Percentiles rank a stretch among this genome's conserved stretches.
Conservation (phyloP, 2,329 filamentous ascomycete species). For the Orbilia ellipsospora region DNA sequence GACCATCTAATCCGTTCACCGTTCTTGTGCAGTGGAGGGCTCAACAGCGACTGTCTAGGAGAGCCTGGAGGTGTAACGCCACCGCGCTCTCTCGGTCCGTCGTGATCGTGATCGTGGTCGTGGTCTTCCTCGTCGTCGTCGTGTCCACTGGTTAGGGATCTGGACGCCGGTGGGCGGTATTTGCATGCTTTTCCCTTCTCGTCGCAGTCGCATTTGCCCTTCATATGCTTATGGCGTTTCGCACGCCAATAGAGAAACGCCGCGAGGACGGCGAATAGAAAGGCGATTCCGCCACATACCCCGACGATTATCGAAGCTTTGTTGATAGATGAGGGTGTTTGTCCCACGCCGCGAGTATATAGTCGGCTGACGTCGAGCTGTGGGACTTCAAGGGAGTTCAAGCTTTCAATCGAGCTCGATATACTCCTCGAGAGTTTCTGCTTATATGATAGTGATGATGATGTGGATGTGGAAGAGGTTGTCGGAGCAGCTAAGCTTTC, state of each 20-base stretch:
- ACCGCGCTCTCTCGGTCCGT: slow-evolving; percentile 12
- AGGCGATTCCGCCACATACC: slow-evolving; percentile 40
- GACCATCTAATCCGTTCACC: slow-evolving; percentile 24
- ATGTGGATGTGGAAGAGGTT: not conserved
- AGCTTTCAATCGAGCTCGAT: slow-evolving; percentile 9
- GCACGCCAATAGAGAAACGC: slow-evolving; percentile 37
- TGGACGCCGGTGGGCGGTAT: slow-evolving; percentile 16
- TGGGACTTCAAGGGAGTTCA: slow-evolving; percentile 5
- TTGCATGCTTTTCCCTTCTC: slow-evolving; percentile 48
- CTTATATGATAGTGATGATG: slow-evolving; percentile 3
- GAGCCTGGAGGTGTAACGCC: slow-evolving; percentile 39
- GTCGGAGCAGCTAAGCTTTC: slow-evolving; percentile 35
- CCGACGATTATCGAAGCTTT: slow-evolving; percentile 50
- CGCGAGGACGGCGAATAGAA: slow-evolving; percentile 33
- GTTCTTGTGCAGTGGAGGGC: slow-evolving; percentile 11
- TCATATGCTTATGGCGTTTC: slow-evolving; percentile 25
- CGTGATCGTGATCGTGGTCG: slow-evolving; percentile 8
- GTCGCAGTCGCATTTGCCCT: slow-evolving; percentile 38
- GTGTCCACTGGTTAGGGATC: slow-evolving; percentile 1
- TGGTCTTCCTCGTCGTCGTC: slow-evolving; percentile 22
- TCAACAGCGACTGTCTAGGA: slow-evolving; percentile 31
- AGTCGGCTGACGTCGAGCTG: slow-evolving; percentile 6
- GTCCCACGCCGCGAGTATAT: slow-evolving; percentile 12
- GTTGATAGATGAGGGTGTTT: slow-evolving; percentile 23
- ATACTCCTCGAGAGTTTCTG: slow-evolving; percentile 19